phyloP scores from a whole-genome alignment of 805 yeast species.

The Candida sphagnicola region DNA sequence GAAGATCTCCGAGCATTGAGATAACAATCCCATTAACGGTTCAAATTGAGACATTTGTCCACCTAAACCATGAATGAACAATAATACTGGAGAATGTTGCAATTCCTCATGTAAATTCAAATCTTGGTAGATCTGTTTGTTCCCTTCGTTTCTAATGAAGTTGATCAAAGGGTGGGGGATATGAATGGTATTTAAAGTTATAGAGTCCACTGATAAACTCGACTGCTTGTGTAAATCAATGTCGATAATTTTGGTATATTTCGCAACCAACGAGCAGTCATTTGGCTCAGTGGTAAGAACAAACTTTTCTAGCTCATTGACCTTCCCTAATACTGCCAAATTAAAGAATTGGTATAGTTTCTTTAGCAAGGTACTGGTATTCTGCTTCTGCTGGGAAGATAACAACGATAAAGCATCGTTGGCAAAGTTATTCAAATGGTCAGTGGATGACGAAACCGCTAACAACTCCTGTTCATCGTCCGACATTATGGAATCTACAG shows the following conservation, averaged over 20 bases:
- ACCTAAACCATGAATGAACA: constrained; percentile 85
- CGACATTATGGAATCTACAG: too few species aligned
- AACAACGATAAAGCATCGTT: constrained; percentile 4
- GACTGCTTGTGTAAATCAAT: constrained; percentile 26
- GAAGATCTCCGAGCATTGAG: constrained; percentile 59
- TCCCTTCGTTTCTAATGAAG: constrained; percentile 24
- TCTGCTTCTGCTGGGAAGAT: constrained; percentile 9
- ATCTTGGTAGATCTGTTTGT: constrained; percentile 9
- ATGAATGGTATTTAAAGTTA: constrained; percentile 39
- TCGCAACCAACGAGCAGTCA: constrained; percentile 52
- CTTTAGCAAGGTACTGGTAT: constrained; percentile 16
- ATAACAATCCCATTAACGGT: constrained; percentile 58
- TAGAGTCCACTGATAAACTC: constrained; percentile 22
- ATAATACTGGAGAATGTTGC: constrained; percentile 51
- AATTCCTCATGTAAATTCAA: constrained; percentile 28
- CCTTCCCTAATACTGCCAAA: constrained; percentile 16
- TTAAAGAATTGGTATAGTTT: constrained; percentile 26
- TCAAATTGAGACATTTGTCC: constrained; percentile 88
- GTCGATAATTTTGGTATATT: constrained; percentile 39
- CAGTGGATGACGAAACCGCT: constrained; percentile 8
- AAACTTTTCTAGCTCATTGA: constrained; percentile 38
- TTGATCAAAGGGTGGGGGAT: constrained; percentile 48
- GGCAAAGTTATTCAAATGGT: constrained; percentile 1
- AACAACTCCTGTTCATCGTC: constrained; percentile 11
- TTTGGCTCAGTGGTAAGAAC: constrained; percentile 45